Conservation (phyloP, 2,329 filamentous ascomycete genomes). For the Colletotrichum noveboracense region DNA sequence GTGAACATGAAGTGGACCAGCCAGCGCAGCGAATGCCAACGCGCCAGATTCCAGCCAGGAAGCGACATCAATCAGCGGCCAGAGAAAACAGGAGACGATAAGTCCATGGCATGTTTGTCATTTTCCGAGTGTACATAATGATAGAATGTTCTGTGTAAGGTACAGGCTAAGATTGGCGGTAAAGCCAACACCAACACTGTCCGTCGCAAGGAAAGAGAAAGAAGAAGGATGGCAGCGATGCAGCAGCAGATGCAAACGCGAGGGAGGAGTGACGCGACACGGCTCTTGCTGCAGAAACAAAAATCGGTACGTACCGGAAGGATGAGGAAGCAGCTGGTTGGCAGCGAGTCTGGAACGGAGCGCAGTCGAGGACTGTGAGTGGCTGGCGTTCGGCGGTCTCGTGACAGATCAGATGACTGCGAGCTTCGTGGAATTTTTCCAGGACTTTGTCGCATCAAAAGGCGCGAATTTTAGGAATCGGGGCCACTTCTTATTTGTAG, state of each 20-base stretch:
- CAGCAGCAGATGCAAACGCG: not conserved
- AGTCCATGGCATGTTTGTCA: not conserved
- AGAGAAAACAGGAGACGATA: not conserved
- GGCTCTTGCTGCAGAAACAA: slow-evolving; percentile 9
- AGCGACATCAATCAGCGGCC: not conserved
- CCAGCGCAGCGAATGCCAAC: slow-evolving; percentile 2
- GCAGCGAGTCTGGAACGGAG: not conserved
- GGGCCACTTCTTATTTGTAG: slow-evolving; percentile 50
- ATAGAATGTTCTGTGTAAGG: not conserved
- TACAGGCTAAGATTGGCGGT: not conserved
- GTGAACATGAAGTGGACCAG: not conserved
- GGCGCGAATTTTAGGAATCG: slow-evolving; percentile 41
- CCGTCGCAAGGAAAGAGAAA: not conserved
- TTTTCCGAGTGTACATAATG: slow-evolving; percentile 11
- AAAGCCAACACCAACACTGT: not conserved
- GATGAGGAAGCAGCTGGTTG: not conserved
- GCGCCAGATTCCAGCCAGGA: not conserved
- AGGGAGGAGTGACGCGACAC: not conserved
- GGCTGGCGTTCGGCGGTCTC: slow-evolving; percentile 14
- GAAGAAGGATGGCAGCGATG: not conserved
- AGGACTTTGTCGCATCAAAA: slow-evolving; percentile 22
- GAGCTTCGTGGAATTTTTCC: slow-evolving; percentile 17
- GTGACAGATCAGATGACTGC: slow-evolving; percentile 23
- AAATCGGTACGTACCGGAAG: slow-evolving; percentile 17
- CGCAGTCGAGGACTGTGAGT: not conserved